Evolutionary conservation across 805 yeast species (phyloP).

Genomic region (Wickerhamiella brachini): DNA sequence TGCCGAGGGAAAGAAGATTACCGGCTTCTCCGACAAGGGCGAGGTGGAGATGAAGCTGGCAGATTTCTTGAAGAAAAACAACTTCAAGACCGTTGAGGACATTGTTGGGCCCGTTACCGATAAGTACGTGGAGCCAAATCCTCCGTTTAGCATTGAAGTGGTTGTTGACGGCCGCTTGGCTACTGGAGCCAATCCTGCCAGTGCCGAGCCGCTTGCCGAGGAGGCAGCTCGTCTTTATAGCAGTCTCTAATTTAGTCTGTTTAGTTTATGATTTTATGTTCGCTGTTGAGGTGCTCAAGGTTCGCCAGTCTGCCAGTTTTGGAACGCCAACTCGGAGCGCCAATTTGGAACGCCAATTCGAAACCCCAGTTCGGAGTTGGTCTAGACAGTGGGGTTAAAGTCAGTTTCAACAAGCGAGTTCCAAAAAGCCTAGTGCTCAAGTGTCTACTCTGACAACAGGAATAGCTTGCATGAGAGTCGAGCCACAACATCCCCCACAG

Average conservation of each 20-base stretch:
- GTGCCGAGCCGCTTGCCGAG: constrained; percentile 37
- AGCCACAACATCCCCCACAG: too few species aligned
- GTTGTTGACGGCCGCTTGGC: constrained; percentile 45
- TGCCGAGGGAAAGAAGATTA: constrained; percentile 38
- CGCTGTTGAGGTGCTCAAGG: too few species aligned
- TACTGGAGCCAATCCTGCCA: constrained; percentile 55
- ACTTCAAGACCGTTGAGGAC: constrained; percentile 28
- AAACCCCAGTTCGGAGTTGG: too few species aligned
- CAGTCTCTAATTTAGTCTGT: constrained; percentile 9
- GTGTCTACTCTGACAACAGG: too few species aligned
- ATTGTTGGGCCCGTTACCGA: constrained; percentile 31
- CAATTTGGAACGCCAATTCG: too few species aligned
- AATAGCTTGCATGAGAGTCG: too few species aligned
- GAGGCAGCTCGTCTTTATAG: constrained; percentile 18
- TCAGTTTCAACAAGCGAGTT: too few species aligned
- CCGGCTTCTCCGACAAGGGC: constrained; percentile 49
- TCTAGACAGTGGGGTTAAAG: too few species aligned
- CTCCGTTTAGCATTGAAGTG: constrained; percentile 26
- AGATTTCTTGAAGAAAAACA: constrained; percentile 19
- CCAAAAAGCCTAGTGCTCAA: too few species aligned
- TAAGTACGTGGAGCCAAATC: constrained; percentile 32
- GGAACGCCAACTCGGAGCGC: too few species aligned
- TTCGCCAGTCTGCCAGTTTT: too few species aligned
- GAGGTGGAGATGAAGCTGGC: constrained; percentile 28
- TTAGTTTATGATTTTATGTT: constrained; percentile 13